These are phyloP conservation scores for Ramalina peruviana DNA, from an alignment of 495 filamentous ascomycete species.

Conservation along the genomic window DNA sequence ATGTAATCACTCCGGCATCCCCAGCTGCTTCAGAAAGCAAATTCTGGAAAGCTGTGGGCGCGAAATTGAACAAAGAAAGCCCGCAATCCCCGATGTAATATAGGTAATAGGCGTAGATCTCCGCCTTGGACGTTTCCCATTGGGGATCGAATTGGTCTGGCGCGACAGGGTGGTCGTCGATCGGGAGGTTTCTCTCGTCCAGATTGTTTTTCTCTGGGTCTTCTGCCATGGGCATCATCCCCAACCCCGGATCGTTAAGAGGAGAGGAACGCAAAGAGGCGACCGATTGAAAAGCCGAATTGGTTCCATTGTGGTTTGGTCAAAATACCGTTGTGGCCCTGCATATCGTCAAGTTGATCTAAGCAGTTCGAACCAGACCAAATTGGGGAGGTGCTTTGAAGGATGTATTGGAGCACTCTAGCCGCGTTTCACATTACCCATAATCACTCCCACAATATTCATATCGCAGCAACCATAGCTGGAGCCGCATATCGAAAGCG, in stretches of 20 bases:
- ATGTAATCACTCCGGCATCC: slow-evolving; percentile 31
- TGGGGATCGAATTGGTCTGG: slow-evolving; percentile 36
- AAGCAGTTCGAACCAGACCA: no score
- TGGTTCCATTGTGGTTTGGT: no score
- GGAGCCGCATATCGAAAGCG: no score
- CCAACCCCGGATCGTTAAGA: slow-evolving; percentile 12
- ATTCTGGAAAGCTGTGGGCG: slow-evolving; percentile 52
- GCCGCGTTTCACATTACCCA: no score
- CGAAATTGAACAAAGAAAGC: slow-evolving; percentile 54
- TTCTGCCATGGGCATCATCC: slow-evolving; percentile 7
- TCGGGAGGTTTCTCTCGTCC: slow-evolving; percentile 7
- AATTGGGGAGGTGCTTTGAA: no score
- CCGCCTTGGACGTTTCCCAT: slow-evolving; percentile 37
- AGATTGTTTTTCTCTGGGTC: slow-evolving; percentile 9
- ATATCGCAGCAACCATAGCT: no score
- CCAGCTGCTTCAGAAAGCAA: slow-evolving; percentile 43
- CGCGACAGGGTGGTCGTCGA: slow-evolving; percentile 23
- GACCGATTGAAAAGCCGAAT: no score
- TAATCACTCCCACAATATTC: no score
- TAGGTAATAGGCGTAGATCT: slow-evolving; percentile 54
- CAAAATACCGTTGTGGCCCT: no score
- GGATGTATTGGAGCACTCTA: no score
- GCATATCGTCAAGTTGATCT: no score
- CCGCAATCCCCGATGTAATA: slow-evolving; percentile 60
- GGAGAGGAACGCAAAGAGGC: no score